Evolutionary conservation across 2,329 filamentous ascomycete species (phyloP), one percentile per base, ranked within the genome.

Genomic region (Diaporthe citriasiana): DNA sequence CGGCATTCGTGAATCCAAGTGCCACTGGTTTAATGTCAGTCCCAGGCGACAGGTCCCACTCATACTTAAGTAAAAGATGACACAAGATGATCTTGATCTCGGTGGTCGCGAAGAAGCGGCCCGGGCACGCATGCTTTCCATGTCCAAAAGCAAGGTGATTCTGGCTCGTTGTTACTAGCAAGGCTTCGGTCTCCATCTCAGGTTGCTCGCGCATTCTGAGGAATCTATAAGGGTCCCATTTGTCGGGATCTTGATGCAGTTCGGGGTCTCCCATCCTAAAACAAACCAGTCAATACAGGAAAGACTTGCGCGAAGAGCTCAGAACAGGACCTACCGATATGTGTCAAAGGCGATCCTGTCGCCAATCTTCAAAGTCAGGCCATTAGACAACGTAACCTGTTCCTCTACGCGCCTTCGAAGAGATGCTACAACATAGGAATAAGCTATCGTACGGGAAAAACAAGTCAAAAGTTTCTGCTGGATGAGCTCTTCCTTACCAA

Each of bases 161-260:
- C 3, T n/a, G 22, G 56, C 56, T 60, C n/a, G 56, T 42, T n/a
- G 56, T 42, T 22, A 42, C 56, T 22, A 60, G n/a, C 56, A 40
- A n/a, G 15, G 56, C 56, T 15, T 40, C 35, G 22, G 35, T 60
- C 13, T 60, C 56, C 7, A 47, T 56, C 30, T 60, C 60, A 5
- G 60, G 33, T 13, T 57, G 25, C 22, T 68, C 38, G 1, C 71
- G 60, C 51, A 73, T 19, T 19, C 55, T 30, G 0, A 38, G 25
- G 40, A 73, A 73, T 7, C 71, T 30, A 19, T 35, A 57, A 4
- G 57, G 57, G n/a, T 73, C 47, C 25, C 66, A 73, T 47, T 57
- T 33, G 6, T 73, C 40, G 9, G 59, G 71, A 1, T 60, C n/a
- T 10, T 60, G 5, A n/a, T 60, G 56, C 33, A 57, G 22, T 15